Conservation (phyloP, 108 stramenopile species). For the Pseudonitzschia delicatissima region DNA sequence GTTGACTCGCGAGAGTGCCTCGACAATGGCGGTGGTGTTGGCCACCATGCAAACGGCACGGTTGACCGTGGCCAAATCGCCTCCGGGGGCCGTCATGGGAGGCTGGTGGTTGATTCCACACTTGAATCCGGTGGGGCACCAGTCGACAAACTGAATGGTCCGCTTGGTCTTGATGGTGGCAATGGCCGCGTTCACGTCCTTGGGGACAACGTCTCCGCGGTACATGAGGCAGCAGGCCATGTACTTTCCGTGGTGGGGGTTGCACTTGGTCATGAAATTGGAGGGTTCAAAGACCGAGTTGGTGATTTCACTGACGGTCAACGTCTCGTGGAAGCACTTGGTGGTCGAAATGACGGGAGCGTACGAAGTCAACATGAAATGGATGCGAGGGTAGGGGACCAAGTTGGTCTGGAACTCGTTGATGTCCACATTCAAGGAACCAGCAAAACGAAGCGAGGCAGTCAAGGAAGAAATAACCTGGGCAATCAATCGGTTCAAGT, state of each 20-base stretch:
- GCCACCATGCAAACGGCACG: constrained; percentile 99
- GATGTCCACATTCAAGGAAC: constrained; percentile 93
- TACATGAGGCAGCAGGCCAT: constrained; percentile 99
- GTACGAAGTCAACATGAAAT: constrained; percentile 94
- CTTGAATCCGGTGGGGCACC: constrained; percentile 98
- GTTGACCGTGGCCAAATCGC: constrained; percentile 93
- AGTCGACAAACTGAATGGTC: constrained; percentile 95
- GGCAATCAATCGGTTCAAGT: constrained; percentile 92
- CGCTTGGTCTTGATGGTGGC: constrained; percentile 96
- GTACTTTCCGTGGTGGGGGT: constrained; percentile 98
- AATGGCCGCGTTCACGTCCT: constrained; percentile 92
- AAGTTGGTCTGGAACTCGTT: constrained; percentile 97
- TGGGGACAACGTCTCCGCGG: constrained; percentile 94
- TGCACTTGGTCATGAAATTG: constrained; percentile 96
- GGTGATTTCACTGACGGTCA: constrained; percentile 95
- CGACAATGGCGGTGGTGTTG: constrained; percentile 99
- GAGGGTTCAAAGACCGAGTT: constrained; percentile 93
- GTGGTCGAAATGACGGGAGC: constrained; percentile 91
- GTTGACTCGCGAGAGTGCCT: constrained; percentile 96
- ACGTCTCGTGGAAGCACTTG: constrained; percentile 91
- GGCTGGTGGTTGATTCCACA: constrained; percentile 99
- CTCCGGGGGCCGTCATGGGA: constrained; percentile 93
- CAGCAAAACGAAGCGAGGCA: constrained; percentile 94
- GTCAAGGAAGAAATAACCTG: constrained; percentile 93
- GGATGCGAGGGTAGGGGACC: constrained; percentile 96